Base-by-base conservation (phyloP, 75 land plant genomes). In the Selaginella tamariscina region DNA sequence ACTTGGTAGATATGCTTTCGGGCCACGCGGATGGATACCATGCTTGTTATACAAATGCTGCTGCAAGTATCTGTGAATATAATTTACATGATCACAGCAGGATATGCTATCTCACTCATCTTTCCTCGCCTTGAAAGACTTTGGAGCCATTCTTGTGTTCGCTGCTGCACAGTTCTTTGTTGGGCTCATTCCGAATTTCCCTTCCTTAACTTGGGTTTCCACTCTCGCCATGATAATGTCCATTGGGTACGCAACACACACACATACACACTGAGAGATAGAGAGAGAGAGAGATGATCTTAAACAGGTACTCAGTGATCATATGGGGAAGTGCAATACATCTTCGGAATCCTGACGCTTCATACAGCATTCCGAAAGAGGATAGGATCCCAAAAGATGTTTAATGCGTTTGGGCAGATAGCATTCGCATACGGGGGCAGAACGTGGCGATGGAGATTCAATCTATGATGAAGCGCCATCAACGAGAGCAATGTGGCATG, bases 401-500 rank as follows among this genome's bases (percentile, higher is more conserved):
- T 59, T n/a, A 59, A 59, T 59, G 62, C 62, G n/a, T 23, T 59
- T 59, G 62, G 62, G 8, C 27, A 59, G 23, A 59, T 59, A 2
- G 62, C 62, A 9, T 59, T 59, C 26, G 62, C 62, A n/a, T 59
- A 59, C 23, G 62, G 62, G 21, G 62, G 62, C 62, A 59, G 23
- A 59, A 59, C 26, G 62, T 59, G 2, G 62, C 21, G 26, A 8
- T 59, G 62, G 62, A 59, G 62, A 59, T 59, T 8, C 62, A 59
- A n/a, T 21, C 62, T 2, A 5, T 27, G 26, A 59, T 59, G 62
- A 21, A 59, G 23, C 62, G n/a, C 62, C 62, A 8, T 23, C 21
- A 8, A 59, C 21, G 62, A 59, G 21, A 59, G 24, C 62, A 59
- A 59, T 59, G 62, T 59, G 62, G 62, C 62, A 59, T n/a, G 62